Evolutionary conservation across 2,329 filamentous ascomycete genomes (phyloP), one percentile per base, ranked within the genome.

Genomic region (Ceratocystis huliohia): DNA sequence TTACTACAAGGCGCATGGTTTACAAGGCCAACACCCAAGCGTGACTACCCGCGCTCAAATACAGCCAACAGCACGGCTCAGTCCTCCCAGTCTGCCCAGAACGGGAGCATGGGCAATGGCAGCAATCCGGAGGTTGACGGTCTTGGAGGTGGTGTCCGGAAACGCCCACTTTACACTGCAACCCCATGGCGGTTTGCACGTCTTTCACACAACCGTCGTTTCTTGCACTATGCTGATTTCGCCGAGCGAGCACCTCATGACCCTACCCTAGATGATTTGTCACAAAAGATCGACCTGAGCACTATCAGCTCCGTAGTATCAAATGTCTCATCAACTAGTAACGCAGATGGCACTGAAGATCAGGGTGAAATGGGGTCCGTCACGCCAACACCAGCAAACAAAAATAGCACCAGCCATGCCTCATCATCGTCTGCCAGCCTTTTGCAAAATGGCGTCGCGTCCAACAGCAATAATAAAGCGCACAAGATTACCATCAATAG

Each of bases 401-500:
- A 46, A 30, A 53, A 44, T 8, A 33, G 53, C 28, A 20, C 28
- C 7, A 13, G 28, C 17, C 10, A 50, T n/a, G 37, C n/a, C 41
- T 22, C 48, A 15, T 22, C 20, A 7, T 33, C 28, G n/a, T 17
- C 53, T 3, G 17, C 4, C 53, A 59, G 4, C n/a, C 53, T 46
- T 17, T 41, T 45, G 33, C 33, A 44, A 33, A 62, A 46, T 20
- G 41, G 33, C 66, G 20, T 59, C 67, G 13, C 20, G 17, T 61
- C 50, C 20, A 69, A 64, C 10, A 15, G 3, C 10, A 41, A 41
- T 4, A 41, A 41, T 64, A 79, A 80, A 68, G 87, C 82, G 33
- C 96, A 91, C 45, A 96, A 91, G 74, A 96, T 97, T 72, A 96
- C 91, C 3, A 91, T 97, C 65, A 90, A 93, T 75, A 91, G 90